phyloP scores from a whole-genome alignment of 208 protist genomes.

The Endotrypanum monterogeii region DNA sequence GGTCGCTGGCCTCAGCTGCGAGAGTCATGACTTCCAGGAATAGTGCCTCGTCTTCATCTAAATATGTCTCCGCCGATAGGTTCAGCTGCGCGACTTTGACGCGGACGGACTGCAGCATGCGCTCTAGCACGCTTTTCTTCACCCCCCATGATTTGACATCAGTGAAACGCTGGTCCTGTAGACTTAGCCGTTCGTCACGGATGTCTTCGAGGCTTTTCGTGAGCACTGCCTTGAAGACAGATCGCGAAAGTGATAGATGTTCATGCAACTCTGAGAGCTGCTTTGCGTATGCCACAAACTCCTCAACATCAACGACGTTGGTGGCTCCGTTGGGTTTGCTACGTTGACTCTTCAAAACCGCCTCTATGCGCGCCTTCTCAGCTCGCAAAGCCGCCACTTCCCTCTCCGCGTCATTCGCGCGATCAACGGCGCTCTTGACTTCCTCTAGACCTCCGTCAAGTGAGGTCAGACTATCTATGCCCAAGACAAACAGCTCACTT shows the following conservation, averaged over 20 bases:
- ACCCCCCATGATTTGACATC: conserved; percentile 38
- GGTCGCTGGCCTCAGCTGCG: conserved; percentile 37
- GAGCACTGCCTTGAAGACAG: conserved; percentile 49
- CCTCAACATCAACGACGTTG: conserved; percentile 13
- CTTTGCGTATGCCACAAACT: conserved; percentile 36
- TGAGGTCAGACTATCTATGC: conserved; percentile 14
- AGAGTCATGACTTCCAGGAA: conserved; percentile 44
- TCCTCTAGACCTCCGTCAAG: conserved; percentile 19
- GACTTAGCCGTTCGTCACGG: conserved; percentile 46
- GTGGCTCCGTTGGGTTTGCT: not conserved
- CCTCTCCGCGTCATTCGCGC: conserved; percentile 7
- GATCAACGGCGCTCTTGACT: conserved; percentile 12
- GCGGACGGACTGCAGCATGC: conserved; percentile 27
- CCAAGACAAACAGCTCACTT: conserved; percentile 14
- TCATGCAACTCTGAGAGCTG: conserved; percentile 57
- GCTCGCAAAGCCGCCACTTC: conserved; percentile 33
- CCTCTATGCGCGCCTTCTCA: conserved; percentile 36
- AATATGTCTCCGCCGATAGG: conserved; percentile 17
- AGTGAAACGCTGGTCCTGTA: conserved; percentile 51
- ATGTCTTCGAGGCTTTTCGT: conserved; percentile 46
- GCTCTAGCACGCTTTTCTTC: conserved; percentile 33
- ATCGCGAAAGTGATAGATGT: conserved; percentile 45
- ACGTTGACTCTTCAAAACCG: conserved; percentile 8
- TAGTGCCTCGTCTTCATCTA: conserved; percentile 39
- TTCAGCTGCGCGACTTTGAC: conserved; percentile 20